Evolutionary conservation across 1,139 yeast species (phyloP), one percentile per base, ranked within the genome.

Genomic region (Eremothecium coryli): DNA sequence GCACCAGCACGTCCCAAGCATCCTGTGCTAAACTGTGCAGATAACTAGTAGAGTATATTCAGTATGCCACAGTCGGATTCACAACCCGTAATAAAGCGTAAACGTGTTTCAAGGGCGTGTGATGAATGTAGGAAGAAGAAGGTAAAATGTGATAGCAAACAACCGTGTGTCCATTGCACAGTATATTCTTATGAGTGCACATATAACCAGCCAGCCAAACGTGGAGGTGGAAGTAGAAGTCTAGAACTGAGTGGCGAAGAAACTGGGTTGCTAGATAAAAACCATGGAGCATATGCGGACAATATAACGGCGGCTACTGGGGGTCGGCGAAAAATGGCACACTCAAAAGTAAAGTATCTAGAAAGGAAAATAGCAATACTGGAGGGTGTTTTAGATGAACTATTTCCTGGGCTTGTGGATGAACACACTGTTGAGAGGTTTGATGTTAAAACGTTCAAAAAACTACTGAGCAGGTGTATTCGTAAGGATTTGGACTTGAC

Each of bases 161-260:
- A 81, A 52, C 95, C 95, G 1, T 86, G 95, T 61, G 81, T 85
- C 30, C 95, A 85, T 54, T 86, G 95, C 54, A 82, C 95, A 0
- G 95, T 85, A 2, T 86, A 85, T 58, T 76, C 85, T 7, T 82
- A 80, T 56, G 70, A 69, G 39, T 81, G 93, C 54, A 70, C 86
- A 0, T 81, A 79, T 50, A 78, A 77, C 49, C 81, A 78, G 50
- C 90, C 90, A n/a, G 73, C 81, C 23, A 70, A 73, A 42, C 61
- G 90, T 35, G 72, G 74, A 49, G 59, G 5, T 10, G 28, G 28
- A 14, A 15, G 15, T n/a, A 12, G 15, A n/a, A 15, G 15, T 12
- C 24, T 11, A 11, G 15, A 16, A 4, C 16, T 10, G 13, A 24
- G 30, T n/a, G 23, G 30, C 26, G 27, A 11, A 24, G 12, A 17